Base-by-base conservation (phyloP, 2,329 filamentous ascomycete genomes). In the Colletotrichum sp. region DNA sequence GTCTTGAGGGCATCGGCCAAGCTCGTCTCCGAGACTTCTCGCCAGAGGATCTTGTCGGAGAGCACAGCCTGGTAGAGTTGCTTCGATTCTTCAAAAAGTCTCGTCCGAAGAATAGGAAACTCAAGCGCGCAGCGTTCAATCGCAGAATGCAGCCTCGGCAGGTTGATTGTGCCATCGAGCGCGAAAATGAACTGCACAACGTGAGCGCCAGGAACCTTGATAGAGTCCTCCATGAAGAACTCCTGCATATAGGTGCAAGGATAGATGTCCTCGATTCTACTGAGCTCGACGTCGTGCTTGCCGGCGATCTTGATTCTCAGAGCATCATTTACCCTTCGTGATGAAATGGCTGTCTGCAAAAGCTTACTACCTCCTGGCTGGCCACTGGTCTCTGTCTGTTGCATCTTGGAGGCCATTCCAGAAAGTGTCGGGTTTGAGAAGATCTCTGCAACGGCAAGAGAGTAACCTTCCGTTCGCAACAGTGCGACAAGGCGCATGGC, bases 401-500 rank as follows among this genome's bases (percentile, higher is more conserved):
- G 64, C 64, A 72, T 52, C 8, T 69, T 55, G 6, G 71, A 68
- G 16, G 78, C 69, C 60, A 79, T 76, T 16, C 65, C 78, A 4
- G 69, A 71, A 13, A 79, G 72, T 3, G 34, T 74, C 0, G 78
- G 75, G 5, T 72, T 59, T 1, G 71, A 72, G 36, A 79, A 77
- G 5, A 78, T 74, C 5, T 77, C 60, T 2, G 69, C 36, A 18
- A 79, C 78, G 5, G 75, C 75, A 44, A 79, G 32, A 7, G 71
- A 68, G 13, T 81, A 32, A 5, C 70, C 77, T 16, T 81, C 76
- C 3, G 70, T 55, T 10, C 79, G 78, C 2, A 80, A 75, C 0
- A 77, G 67, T 3, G 77, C 32, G 8, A 81, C 80, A 18, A 82
- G 72, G 21, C 79, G 79, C 79, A 82, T 82, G 13, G 80, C 80